Percentiles rank a stretch among this genome's conserved stretches.
Evolutionary conservation across 148 eudicot genomes (phyloP).

Genomic region (Polygonum aviculare): DNA sequence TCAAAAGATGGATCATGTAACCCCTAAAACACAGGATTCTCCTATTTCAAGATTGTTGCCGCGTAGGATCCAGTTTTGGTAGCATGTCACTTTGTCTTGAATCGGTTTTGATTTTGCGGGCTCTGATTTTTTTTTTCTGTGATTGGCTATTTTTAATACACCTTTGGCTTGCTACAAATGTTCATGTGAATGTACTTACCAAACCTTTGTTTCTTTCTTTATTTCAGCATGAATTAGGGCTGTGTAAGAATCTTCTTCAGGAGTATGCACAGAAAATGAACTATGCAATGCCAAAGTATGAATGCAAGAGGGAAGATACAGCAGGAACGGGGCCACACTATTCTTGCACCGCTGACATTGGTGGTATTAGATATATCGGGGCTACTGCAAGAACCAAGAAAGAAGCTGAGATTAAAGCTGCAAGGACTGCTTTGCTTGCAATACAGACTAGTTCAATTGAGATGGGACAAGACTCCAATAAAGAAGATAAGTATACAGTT

Average conservation of each 20-base stretch:
- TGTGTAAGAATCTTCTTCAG: slow-evolving; percentile 86
- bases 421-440: slow-evolving; percentile 81
- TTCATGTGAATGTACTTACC: neutral
- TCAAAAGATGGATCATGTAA: neutral
- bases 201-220: neutral
- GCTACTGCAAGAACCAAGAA: slow-evolving; percentile 66
- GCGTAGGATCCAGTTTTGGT: neutral
- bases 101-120: neutral
- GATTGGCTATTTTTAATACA: neutral
- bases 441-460: slow-evolving; percentile 35
- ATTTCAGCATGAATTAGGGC: slow-evolving; percentile 88
- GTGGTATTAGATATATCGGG: slow-evolving; percentile 76
- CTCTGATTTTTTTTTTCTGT: neutral
- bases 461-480: slow-evolving; percentile 11
- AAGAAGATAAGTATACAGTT: slow-evolving; percentile 42
- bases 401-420: slow-evolving; percentile 96
- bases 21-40: neutral
- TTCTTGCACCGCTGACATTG: slow-evolving; percentile 69
- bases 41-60: neutral
- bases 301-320: slow-evolving; percentile 32
- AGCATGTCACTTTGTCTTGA: neutral
- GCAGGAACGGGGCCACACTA: slow-evolving; percentile 22
- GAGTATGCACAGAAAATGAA: slow-evolving; percentile 98
- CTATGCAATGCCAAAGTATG: slow-evolving; percentile 68
- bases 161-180: neutral